These are phyloP conservation scores for Sophora flavescens DNA, from an alignment of 306 rosid genomes.

Conservation along the genomic window DNA sequence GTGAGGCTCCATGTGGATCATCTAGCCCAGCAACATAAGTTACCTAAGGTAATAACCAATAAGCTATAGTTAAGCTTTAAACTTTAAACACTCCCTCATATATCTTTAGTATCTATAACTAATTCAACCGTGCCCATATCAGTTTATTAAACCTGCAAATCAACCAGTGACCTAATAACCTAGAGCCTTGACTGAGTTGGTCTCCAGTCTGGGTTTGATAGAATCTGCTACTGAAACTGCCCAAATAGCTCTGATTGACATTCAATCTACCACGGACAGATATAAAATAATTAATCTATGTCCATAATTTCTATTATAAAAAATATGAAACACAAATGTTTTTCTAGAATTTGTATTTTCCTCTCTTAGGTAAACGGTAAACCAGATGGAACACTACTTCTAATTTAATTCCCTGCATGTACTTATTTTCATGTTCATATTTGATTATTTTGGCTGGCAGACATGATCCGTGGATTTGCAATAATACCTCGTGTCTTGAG, in stretches of 20 bases:
- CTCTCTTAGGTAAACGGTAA: constrained; percentile 18
- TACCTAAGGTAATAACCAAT: constrained; percentile 74
- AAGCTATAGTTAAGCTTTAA: constrained; percentile 20
- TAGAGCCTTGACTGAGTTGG: constrained; percentile 15
- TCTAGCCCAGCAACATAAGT: constrained; percentile 70
- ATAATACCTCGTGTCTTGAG: constrained; percentile 28
- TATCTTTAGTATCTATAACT: constrained; percentile 8
- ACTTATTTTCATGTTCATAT: constrained; percentile 9
- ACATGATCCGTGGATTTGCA: constrained; percentile 33
- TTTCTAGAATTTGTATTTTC: constrained; percentile 15
- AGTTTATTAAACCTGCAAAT: neutral
- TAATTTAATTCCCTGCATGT: neutral
- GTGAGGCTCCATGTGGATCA: constrained; percentile 89
- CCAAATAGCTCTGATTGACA: constrained; percentile 15
- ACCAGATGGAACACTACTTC: constrained; percentile 15
- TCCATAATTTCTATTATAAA: neutral
- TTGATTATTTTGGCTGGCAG: constrained; percentile 27
- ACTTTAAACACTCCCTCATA: neutral
- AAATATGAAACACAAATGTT: neutral
- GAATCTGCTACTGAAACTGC: neutral
- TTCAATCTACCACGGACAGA: neutral
- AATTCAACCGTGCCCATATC: neutral
- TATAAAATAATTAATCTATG: constrained; percentile 6
- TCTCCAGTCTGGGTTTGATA: constrained; percentile 1
- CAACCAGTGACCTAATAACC: constrained; percentile 5